Percentiles rank a stretch among this genome's conserved stretches.
These are phyloP conservation scores for Amanita brunnescens DNA, from an alignment of 768 basidiomycete species.

Conservation along the genomic window DNA sequence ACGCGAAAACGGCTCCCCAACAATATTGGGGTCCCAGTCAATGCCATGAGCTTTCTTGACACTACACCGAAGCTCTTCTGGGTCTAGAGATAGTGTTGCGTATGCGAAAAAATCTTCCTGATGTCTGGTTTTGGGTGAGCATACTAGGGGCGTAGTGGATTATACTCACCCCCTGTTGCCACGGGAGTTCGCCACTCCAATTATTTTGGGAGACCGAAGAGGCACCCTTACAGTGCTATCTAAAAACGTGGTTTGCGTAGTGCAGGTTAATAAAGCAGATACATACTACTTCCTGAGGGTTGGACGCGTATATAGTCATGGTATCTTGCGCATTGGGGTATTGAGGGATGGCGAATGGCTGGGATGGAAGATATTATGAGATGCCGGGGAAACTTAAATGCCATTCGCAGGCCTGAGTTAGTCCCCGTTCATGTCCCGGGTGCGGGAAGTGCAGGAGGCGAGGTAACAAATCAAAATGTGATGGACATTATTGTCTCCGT, in stretches of 20 bases:
- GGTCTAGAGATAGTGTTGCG: conserved; percentile 64
- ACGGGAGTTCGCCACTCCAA: conserved; percentile 67
- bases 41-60: conserved; percentile 53
- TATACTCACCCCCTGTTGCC: conserved; percentile 59
- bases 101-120: conserved; percentile 86
- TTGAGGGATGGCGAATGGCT: neutral
- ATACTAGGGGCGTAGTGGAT: neutral
- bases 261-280: neutral
- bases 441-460: no score
- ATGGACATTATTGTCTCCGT: neutral
- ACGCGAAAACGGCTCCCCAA: conserved; percentile 47
- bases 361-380: neutral
- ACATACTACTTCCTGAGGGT: conserved; percentile 19
- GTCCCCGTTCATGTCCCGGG: neutral
- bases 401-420: conserved; percentile 1
- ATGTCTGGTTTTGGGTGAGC: conserved; percentile 32
- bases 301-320: conserved; percentile 66
- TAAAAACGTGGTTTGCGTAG: conserved; percentile 17
- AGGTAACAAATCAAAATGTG: neutral
- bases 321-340: conserved; percentile 22
- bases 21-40: conserved; percentile 62
- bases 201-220: conserved; percentile 66
- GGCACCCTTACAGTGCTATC: conserved; percentile 63
- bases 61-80: conserved; percentile 60
- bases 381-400: neutral